Conservation (phyloP, 2,329 filamentous ascomycete species). For the Ophiostoma australiae region DNA sequence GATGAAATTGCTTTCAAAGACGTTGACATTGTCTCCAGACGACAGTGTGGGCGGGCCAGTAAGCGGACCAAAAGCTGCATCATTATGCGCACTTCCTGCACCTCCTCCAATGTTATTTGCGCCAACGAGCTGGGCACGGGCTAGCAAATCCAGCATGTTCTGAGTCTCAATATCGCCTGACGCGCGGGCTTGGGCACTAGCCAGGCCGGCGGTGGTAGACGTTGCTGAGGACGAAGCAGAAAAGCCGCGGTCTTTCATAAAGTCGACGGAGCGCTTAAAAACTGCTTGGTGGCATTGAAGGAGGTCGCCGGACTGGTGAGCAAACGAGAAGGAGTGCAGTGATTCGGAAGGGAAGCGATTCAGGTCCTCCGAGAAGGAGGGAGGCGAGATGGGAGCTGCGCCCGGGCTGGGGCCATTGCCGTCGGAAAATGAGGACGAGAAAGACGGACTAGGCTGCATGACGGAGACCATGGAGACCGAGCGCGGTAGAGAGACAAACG, state of each 20-base stretch:
- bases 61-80: constrained; percentile 52
- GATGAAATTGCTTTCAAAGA: constrained; percentile 79
- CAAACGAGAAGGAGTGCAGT: constrained; percentile 96
- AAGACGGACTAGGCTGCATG: constrained; percentile 45
- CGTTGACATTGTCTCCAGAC: constrained; percentile 54
- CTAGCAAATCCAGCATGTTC: constrained; percentile 82
- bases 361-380: constrained; percentile 80
- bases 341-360: constrained; percentile 92
- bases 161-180: constrained; percentile 82
- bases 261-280: constrained; percentile 88
- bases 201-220: constrained; percentile 60
- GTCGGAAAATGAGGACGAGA: constrained; percentile 33
- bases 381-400: constrained; percentile 54
- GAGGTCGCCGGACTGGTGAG: constrained; percentile 88
- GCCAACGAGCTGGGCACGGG: constrained; percentile 72
- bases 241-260: constrained; percentile 91
- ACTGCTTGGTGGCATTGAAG: constrained; percentile 90
- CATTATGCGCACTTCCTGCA: constrained; percentile 36
- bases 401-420: constrained; percentile 46
- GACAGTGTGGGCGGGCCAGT: constrained; percentile 73
- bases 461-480: constrained; percentile 68
- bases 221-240: constrained; percentile 37
- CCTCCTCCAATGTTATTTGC: constrained; percentile 55
- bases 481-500: constrained; percentile 52
- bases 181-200: constrained; percentile 75